phyloP scores from a whole-genome alignment of 306 rosid genomes.

The Rosa rugosa region DNA sequence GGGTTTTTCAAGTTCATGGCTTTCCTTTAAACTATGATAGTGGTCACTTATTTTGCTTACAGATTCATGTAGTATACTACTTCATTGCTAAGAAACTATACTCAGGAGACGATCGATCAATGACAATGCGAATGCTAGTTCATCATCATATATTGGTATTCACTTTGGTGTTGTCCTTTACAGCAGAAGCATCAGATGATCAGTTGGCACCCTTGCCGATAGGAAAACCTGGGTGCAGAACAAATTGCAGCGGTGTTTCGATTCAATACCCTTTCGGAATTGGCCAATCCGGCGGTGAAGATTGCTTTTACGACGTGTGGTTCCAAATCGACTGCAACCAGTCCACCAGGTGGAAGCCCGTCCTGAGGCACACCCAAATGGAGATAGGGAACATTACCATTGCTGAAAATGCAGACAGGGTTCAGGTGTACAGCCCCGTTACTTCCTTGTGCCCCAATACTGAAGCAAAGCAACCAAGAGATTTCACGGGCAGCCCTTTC shows the following conservation, averaged over 20 bases:
- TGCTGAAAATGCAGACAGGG: background rate
- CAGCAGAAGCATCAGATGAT: background rate
- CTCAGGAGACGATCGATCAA: background rate
- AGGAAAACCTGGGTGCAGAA: background rate
- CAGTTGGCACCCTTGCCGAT: background rate
- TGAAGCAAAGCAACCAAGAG: background rate
- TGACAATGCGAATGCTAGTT: background rate
- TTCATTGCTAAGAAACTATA: too few relatives aligned
- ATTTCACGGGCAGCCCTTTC: background rate
- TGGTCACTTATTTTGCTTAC: too few relatives aligned
- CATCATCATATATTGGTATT: background rate
- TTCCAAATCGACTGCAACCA: background rate
- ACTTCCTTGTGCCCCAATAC: background rate
- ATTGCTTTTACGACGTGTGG: background rate
- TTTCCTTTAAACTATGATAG: too few relatives aligned
- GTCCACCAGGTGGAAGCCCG: background rate
- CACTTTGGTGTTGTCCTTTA: background rate
- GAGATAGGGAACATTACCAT: background rate
- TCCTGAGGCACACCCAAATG: background rate
- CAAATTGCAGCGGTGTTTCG: background rate
- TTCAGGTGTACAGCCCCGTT: background rate
- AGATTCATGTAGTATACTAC: background rate
- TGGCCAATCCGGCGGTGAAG: background rate
- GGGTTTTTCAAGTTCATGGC: background rate
- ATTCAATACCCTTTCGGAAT: background rate